Evolutionary conservation across 1,284 basidiomycete species (phyloP).

Genomic region (Pyrrhoderma noxium): DNA sequence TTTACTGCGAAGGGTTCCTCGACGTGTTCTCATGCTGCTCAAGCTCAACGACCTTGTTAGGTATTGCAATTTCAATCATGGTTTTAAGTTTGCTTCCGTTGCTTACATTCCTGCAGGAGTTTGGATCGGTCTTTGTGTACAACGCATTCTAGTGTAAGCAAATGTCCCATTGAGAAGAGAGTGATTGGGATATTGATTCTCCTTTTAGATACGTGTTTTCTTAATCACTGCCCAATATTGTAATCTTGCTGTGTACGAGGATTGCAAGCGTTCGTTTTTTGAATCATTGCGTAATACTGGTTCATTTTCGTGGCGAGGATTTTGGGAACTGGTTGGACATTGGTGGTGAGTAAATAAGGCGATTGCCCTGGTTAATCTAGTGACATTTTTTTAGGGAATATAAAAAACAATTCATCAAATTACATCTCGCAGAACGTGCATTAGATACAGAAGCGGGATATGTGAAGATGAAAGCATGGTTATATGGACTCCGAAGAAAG

Average conservation of each 20-base stretch:
- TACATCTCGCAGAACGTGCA: conserved; percentile 47
- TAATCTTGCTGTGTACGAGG: conserved; percentile 75
- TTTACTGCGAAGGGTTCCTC: conserved; percentile 74
- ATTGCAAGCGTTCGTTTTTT: conserved; percentile 55
- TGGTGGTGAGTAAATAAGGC: conserved; percentile 50
- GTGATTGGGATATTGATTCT: conserved; percentile 4
- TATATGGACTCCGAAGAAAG: conserved; percentile 46
- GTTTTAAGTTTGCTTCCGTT: not conserved
- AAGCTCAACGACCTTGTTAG: conserved; percentile 81
- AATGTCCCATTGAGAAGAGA: not conserved
- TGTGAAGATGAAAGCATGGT: conserved; percentile 60
- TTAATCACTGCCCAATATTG: conserved; percentile 91
- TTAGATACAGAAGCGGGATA: conserved; percentile 64
- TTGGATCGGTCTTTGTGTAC: conserved; percentile 67
- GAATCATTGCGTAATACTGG: conserved; percentile 43
- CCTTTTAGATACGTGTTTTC: conserved; percentile 69
- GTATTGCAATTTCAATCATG: conserved; percentile 28
- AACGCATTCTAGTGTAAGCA: conserved; percentile 60
- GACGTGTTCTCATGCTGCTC: conserved; percentile 82
- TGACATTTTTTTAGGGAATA: conserved; percentile 41
- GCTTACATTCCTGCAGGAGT: conserved; percentile 35
- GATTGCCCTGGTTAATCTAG: not conserved
- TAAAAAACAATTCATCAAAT: conserved; percentile 41
- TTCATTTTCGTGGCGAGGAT: conserved; percentile 42
- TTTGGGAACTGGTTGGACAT: conserved; percentile 47